Evolutionary conservation across 768 basidiomycete genomes (phyloP).

Genomic region (Rhodotorula sphaerocarpa): DNA sequence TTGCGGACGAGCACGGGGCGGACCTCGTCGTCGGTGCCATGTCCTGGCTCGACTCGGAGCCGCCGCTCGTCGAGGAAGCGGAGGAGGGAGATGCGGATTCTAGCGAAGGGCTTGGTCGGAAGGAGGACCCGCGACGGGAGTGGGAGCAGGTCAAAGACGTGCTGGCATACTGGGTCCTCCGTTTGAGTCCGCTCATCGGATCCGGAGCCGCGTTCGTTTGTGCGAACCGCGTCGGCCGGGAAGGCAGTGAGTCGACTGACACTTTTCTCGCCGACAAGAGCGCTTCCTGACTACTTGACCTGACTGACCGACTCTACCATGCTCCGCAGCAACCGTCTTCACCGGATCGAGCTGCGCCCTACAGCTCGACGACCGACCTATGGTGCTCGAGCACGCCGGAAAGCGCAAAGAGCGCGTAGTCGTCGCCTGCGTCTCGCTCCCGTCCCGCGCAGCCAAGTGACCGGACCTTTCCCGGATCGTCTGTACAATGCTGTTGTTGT

Average conservation of each 20-base stretch:
- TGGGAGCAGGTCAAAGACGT: constrained; percentile 23
- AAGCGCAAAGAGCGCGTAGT: constrained; percentile 30
- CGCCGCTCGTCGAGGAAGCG: neutral
- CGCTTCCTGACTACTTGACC: neutral
- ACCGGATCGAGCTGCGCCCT: constrained; percentile 35
- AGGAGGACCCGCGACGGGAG: neutral
- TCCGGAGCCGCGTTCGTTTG: constrained; percentile 26
- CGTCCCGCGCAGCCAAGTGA: neutral
- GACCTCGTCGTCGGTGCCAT: constrained; percentile 28
- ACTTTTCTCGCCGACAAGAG: no score
- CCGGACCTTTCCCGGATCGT: neutral
- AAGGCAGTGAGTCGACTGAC: constrained; percentile 34
- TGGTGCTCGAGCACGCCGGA: constrained; percentile 22
- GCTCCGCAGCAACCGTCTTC: constrained; percentile 19
- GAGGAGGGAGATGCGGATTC: neutral
- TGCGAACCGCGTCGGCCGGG: constrained; percentile 34
- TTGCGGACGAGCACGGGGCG: constrained; percentile 4
- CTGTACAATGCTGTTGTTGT: no score
- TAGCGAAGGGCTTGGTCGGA: no score
- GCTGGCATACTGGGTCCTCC: constrained; percentile 32
- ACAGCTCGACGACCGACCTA: constrained; percentile 16
- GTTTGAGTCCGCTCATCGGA: constrained; percentile 29
- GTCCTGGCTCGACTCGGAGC: constrained; percentile 32
- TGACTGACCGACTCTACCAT: neutral
- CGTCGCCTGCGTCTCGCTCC: neutral